Base-by-base conservation (phyloP, 139 green algal species). In the Bryopsis sp. region DNA sequence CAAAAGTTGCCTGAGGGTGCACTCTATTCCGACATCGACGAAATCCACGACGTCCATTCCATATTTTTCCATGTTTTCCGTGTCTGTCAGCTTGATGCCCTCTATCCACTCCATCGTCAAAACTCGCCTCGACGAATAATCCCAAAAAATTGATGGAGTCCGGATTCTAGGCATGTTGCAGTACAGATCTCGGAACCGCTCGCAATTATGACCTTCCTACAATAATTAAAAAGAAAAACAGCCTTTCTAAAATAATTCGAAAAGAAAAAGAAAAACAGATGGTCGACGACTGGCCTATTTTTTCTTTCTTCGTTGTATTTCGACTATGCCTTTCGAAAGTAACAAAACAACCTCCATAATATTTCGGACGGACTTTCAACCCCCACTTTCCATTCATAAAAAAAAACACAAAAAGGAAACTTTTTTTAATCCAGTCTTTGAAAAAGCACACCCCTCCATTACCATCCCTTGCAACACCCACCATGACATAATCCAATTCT, bases 51-150 rank as follows among this genome's bases (percentile, higher is more conserved):
- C 83, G 68, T 85, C 67, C 32, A 97, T 82, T 2, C 88, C 85
- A 3, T 79, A 72, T 3, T 54, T 76, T 24, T 63, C 64, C 80
- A 95, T 89, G 32, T 64, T 76, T 54, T 71, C 71, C 39, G 47
- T 74, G 68, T 97, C 84, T 26, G 86, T 97, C 4, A 97, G 81
- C 79, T 98, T 98, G 22, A 95, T 81, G 5, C 94, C 93, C 5
- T 99, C 90, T 29, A 98, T 94, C 92, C 92, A 99, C 74, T 97
- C 90, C 90, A 97, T 97, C n/a, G 81, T 90, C 47, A 98, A 75
- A 46, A 97, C 91, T 0, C 86, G 74, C 7, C 80, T 71, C 2
- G 54, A 29, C 6, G 70, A 82, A 58, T 77, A 71, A 37, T 76
- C 32, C 80, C 83, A 89, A 43, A 89, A 82, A 64, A 97, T 93